Percentiles rank a stretch among this genome's conserved stretches.
Evolutionary conservation across 768 basidiomycete genomes (phyloP).

Genomic region (Leccinum obscurum): DNA sequence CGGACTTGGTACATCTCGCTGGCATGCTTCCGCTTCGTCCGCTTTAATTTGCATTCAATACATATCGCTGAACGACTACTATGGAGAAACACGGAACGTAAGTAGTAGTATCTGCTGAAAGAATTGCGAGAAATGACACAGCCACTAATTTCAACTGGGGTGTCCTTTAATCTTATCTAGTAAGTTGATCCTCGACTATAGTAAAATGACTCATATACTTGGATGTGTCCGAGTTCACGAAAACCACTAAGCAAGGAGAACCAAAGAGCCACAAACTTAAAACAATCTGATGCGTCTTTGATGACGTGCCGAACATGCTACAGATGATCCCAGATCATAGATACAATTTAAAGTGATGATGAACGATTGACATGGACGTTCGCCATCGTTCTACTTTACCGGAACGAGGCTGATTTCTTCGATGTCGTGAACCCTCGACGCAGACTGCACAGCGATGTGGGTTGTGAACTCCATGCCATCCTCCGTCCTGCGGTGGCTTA

Average conservation of each 20-base stretch:
- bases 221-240: neutral
- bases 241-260: neutral
- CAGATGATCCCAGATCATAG: neutral
- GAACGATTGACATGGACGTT: neutral
- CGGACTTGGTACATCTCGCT: no score
- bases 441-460: slow-evolving; percentile 1
- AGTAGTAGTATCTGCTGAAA: no score
- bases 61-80: no score
- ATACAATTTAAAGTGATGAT: neutral
- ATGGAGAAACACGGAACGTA: no score
- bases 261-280: neutral
- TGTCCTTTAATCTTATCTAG: neutral
- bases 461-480: slow-evolving; percentile 9
- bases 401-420: neutral
- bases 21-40: no score
- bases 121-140: no score
- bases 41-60: no score
- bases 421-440: neutral
- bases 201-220: neutral
- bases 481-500: neutral
- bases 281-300: neutral
- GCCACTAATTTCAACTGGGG: neutral
- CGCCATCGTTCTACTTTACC: neutral
- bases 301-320: neutral
- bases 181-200: neutral